Base-by-base conservation (phyloP, 176 grass and related monocot genomes). In the Aegilops tauschii region DNA sequence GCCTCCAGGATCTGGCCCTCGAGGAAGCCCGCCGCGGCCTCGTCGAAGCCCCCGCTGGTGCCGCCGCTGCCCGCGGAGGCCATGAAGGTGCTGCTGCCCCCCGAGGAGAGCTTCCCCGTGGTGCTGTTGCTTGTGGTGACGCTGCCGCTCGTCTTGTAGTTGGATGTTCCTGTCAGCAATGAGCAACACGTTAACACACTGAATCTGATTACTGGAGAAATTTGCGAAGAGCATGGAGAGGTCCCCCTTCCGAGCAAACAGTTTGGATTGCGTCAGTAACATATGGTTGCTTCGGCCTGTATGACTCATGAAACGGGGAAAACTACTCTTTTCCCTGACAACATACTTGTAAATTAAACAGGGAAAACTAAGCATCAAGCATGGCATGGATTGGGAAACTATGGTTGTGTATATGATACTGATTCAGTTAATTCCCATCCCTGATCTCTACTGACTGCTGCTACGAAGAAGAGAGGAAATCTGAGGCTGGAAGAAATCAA, bases 1-100 rank as follows among this genome's bases (percentile, higher is more conserved):
- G 76, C 78, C 86, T 98, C 95, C 58, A 98, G 83, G 65, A 98
- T 95, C 70, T 82, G 91, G 17, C 95, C 95, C 66, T 90, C 84
- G 1, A 77, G 52, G 52, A 71, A 88, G 11, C n/a, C 73, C 16
- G 76, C 87, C 1, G 13, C 73, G 4, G 76, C 87, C 1, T 89
- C 87, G 8, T 83, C 87, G 14, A 84, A 80, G 13, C 79, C 80
- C 0, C 77, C 70, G 89, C 77, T 86, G 3, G 84, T 84, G 40
- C 80, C 83, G 5, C 89, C 30, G 68, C 87, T 92, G 73, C 90
- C 90, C 8, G 76, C 11, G 36, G 73, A 76, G 39, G 79, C 69
- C 83, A 84, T 90, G 86, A 97, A 94, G 85, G 75, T 81, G 83
- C 92, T 77, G 47, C 73, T 97, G 77, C 67, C 86, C 5, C 73